Evolutionary conservation across 441 rosid species (phyloP).

Genomic region (Raphanus hybrid): DNA sequence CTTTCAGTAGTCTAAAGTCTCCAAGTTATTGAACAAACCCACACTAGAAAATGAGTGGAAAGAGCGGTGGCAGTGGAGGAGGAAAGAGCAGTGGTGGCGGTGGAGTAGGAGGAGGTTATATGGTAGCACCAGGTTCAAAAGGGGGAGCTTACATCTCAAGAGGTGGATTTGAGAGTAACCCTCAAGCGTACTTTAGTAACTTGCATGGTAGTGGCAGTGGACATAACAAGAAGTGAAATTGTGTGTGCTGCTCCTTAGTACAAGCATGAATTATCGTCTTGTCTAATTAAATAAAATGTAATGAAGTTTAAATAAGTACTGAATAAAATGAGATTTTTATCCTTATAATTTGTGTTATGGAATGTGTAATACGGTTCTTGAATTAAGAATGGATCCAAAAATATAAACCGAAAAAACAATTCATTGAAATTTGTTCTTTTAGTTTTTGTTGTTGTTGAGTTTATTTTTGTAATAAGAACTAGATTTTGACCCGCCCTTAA

Average conservation of each 20-base stretch:
- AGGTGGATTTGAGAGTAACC: slow-evolving; percentile 31
- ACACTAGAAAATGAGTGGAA: slow-evolving; percentile 26
- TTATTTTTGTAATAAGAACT: too few species aligned
- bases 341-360: background rate
- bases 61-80: slow-evolving; percentile 6
- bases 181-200: slow-evolving; percentile 28
- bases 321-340: background rate
- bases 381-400: too few species aligned
- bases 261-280: background rate
- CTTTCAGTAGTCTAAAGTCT: too few species aligned
- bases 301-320: background rate
- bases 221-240: slow-evolving; percentile 30
- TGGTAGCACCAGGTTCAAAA: slow-evolving; percentile 23
- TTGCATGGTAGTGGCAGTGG: slow-evolving; percentile 33
- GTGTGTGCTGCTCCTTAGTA: background rate
- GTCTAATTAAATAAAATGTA: background rate
- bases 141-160: slow-evolving; percentile 20
- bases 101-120: background rate
- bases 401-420: too few species aligned
- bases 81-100: background rate
- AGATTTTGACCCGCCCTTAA: too few species aligned
- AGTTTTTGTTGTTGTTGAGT: too few species aligned
- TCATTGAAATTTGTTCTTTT: too few species aligned
- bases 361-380: too few species aligned
- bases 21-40: background rate